Evolutionary conservation across 2,329 filamentous ascomycete genomes (phyloP).

Genomic region (Aureobasidium sp.): DNA sequence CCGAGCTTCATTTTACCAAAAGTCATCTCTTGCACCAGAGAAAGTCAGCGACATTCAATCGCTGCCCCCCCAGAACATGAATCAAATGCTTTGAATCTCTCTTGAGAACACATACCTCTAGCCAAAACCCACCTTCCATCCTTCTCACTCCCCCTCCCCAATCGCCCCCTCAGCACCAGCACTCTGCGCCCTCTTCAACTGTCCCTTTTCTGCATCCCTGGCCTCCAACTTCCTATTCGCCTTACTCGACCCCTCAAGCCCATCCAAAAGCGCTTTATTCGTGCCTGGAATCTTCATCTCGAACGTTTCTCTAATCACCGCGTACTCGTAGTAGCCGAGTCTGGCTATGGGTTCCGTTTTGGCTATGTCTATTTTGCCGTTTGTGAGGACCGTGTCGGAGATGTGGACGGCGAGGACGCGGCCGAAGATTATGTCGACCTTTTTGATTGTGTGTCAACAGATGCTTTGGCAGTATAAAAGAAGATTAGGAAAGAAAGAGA

Average conservation of each 20-base stretch:
- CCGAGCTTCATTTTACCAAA: too few relatives aligned
- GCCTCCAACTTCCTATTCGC: conserved; percentile 10
- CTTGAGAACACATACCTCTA: too few relatives aligned
- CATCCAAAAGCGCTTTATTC: conserved; percentile 24
- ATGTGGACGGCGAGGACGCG: conserved; percentile 51
- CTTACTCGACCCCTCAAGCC: conserved; percentile 25
- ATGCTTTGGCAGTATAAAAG: too few relatives aligned
- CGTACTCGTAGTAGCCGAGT: conserved; percentile 54
- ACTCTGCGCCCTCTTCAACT: background rate
- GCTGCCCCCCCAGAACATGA: too few relatives aligned
- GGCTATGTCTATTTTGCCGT: conserved; percentile 47
- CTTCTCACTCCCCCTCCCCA: background rate
- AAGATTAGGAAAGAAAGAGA: too few relatives aligned
- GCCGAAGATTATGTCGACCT: conserved; percentile 50
- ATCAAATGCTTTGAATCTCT: too few relatives aligned
- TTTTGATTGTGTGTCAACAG: too few relatives aligned
- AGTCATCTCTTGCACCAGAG: too few relatives aligned
- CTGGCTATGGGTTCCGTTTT: conserved; percentile 53
- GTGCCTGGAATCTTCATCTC: conserved; percentile 43
- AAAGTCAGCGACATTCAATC: too few relatives aligned
- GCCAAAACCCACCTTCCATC: too few relatives aligned
- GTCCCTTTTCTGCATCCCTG: background rate
- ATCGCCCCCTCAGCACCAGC: background rate
- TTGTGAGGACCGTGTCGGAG: conserved; percentile 45
- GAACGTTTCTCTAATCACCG: conserved; percentile 48